A percentile compares a stretch with the other conserved stretches of the same genome.
phyloP scores from a whole-genome alignment of 2,329 filamentous ascomycete species.

The Neofusicoccum umdonicola region DNA sequence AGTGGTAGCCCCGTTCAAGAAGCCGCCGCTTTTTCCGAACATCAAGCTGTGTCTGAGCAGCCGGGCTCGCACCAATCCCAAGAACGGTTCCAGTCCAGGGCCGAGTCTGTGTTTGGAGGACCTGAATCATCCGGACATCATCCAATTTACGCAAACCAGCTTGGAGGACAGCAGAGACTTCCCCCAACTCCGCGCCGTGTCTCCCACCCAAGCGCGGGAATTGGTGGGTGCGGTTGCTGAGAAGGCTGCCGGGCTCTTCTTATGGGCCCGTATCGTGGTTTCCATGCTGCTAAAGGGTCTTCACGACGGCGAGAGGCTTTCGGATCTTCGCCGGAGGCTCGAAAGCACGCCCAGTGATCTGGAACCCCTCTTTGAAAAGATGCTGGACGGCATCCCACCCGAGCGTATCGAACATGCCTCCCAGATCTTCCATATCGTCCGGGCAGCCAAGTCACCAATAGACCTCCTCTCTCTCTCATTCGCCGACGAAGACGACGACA shows the following conservation, averaged over 20 bases:
- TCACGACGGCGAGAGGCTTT: slow-evolving; percentile 20
- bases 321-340: slow-evolving; percentile 22
- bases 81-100: slow-evolving; percentile 16
- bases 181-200: not conserved
- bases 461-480: slow-evolving; percentile 9
- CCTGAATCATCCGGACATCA: slow-evolving; percentile 20
- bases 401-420: slow-evolving; percentile 21
- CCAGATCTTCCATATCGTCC: slow-evolving; percentile 16
- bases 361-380: slow-evolving; percentile 22
- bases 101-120: slow-evolving; percentile 19
- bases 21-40: not conserved
- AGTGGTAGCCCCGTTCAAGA: not conserved
- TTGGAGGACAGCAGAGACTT: not conserved
- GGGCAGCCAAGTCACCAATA: not conserved
- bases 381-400: slow-evolving; percentile 21
- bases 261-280: slow-evolving; percentile 13
- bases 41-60: slow-evolving; percentile 21
- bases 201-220: not conserved
- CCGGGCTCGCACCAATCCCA: slow-evolving; percentile 19
- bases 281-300: slow-evolving; percentile 11
- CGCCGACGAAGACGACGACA: not conserved
- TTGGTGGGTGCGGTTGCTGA: slow-evolving; percentile 1
- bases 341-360: slow-evolving; percentile 22
- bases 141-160: slow-evolving; percentile 9
- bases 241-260: slow-evolving; percentile 13